Evolutionary conservation across 2,329 filamentous ascomycete species (phyloP).

Genomic region (Aureobasidium sp.): DNA sequence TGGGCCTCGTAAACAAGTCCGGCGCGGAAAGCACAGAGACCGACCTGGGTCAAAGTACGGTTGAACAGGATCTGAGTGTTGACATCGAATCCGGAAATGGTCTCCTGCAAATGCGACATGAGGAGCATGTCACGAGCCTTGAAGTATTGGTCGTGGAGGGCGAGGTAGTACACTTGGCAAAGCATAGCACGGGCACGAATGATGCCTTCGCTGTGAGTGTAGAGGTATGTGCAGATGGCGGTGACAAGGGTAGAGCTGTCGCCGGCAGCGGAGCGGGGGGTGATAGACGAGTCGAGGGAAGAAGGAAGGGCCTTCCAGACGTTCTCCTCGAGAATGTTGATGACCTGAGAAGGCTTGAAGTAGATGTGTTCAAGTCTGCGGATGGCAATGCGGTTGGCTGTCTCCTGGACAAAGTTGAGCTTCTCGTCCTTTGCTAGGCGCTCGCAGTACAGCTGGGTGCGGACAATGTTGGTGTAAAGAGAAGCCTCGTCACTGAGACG

Average conservation of each 20-base stretch:
- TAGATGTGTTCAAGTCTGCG: constrained; percentile 93
- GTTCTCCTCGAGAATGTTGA: constrained; percentile 89
- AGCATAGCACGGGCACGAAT: constrained; percentile 95
- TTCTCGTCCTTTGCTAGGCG: constrained; percentile 60
- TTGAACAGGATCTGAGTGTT: constrained; percentile 98
- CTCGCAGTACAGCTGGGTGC: constrained; percentile 82
- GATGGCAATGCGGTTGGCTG: constrained; percentile 86
- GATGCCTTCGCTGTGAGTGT: constrained; percentile 89
- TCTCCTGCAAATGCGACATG: constrained; percentile 98
- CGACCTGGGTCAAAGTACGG: constrained; percentile 93
- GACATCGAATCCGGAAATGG: constrained; percentile 92
- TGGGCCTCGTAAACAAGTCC: constrained; percentile 96
- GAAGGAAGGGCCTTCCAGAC: constrained; percentile 75
- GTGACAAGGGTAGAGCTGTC: constrained; percentile 73
- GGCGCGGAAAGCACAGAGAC: constrained; percentile 94
- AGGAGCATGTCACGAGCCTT: constrained; percentile 97
- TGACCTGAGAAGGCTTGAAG: constrained; percentile 95
- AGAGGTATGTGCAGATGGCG: constrained; percentile 88
- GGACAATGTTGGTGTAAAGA: constrained; percentile 88
- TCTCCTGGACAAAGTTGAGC: constrained; percentile 72
- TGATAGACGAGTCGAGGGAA: constrained; percentile 67
- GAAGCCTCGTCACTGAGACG: constrained; percentile 81
- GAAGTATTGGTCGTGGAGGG: constrained; percentile 96
- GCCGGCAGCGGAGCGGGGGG: constrained; percentile 57
- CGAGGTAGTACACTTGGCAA: constrained; percentile 97